Conservation (phyloP, 257 asterid genomes). For the Galeopsis tetrahit region DNA sequence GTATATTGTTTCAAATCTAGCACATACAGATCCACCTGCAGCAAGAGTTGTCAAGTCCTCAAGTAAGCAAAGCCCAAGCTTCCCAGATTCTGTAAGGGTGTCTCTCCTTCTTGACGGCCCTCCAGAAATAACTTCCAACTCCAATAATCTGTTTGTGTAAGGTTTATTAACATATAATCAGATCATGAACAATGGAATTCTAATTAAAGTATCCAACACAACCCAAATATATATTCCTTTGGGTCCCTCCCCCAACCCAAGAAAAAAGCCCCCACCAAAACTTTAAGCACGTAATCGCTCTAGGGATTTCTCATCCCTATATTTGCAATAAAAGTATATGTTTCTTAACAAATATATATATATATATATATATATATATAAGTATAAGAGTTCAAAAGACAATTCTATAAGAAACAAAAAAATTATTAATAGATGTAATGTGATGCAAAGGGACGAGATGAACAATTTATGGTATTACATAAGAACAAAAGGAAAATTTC, state of each 20-base stretch:
- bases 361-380: too few species aligned
- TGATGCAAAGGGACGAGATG: constrained; percentile 12
- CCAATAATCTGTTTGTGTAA: constrained; percentile 71
- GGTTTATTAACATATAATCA: constrained; percentile 32
- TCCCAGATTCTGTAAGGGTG: constrained; percentile 70
- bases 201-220: constrained; percentile 24
- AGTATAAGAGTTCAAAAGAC: constrained; percentile 13
- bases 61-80: constrained; percentile 92
- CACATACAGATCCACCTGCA: constrained; percentile 99
- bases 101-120: constrained; percentile 65
- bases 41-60: constrained; percentile 99
- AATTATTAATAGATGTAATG: background rate
- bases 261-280: background rate
- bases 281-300: background rate
- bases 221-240: background rate
- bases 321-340: too few species aligned
- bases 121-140: constrained; percentile 71
- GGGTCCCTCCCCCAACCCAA: background rate
- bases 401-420: background rate
- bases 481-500: constrained; percentile 28
- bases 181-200: constrained; percentile 32
- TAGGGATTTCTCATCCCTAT: too few species aligned
- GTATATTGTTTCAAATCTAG: constrained; percentile 46
- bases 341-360: too few species aligned
- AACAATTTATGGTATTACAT: constrained; percentile 32